Evolutionary conservation across 441 rosid genomes (phyloP).

Genomic region (Sinapis alba): DNA sequence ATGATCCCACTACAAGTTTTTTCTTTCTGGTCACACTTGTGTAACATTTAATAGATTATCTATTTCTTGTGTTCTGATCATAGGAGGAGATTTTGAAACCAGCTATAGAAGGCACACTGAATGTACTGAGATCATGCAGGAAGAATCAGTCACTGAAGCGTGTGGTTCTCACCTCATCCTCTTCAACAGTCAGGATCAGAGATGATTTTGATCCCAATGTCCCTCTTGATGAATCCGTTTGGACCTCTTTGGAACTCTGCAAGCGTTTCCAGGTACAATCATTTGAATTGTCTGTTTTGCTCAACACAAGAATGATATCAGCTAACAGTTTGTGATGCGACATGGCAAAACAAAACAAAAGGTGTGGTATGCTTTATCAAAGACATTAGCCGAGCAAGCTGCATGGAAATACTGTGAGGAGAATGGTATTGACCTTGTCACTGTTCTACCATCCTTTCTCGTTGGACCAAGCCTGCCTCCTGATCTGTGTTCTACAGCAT

Average conservation of each 20-base stretch:
- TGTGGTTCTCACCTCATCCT: conserved; percentile 83
- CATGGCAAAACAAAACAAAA: conserved; percentile 18
- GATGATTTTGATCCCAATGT: conserved; percentile 59
- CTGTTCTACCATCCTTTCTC: conserved; percentile 73
- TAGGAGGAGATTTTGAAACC: conserved; percentile 83
- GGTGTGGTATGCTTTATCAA: conserved; percentile 77
- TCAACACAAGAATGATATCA: not conserved
- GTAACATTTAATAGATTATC: too few species aligned
- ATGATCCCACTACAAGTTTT: conserved; percentile 22
- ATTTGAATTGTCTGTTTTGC: not conserved
- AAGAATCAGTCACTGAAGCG: conserved; percentile 66
- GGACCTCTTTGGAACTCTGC: conserved; percentile 82
- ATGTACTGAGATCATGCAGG: conserved; percentile 77
- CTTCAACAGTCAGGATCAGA: conserved; percentile 73
- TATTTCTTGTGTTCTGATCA: conserved; percentile 29
- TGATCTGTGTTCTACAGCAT: conserved; percentile 72
- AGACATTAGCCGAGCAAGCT: conserved; percentile 80
- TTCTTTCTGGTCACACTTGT: not conserved
- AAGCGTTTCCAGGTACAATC: conserved; percentile 49
- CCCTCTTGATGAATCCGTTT: conserved; percentile 77
- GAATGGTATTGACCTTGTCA: conserved; percentile 60
- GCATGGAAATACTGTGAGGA: conserved; percentile 78
- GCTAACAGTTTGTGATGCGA: conserved; percentile 24
- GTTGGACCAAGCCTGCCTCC: conserved; percentile 83
- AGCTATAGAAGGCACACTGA: conserved; percentile 78